Evolutionary conservation across 345 rosid genomes (phyloP).

Genomic region (Sonneratia alba): DNA sequence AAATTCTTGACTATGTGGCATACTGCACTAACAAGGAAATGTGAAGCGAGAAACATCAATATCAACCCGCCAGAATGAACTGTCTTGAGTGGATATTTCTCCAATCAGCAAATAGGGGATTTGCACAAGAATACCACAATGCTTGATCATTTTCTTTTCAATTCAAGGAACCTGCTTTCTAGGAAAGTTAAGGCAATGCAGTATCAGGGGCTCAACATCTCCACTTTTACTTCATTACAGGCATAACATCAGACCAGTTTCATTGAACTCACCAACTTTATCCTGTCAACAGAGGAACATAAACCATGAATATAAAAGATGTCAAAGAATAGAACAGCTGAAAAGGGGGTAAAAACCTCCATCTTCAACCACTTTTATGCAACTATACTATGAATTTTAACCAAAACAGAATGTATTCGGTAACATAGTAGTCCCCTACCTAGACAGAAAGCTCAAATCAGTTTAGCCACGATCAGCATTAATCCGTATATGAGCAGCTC

Average conservation of each 20-base stretch:
- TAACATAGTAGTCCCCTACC: neutral
- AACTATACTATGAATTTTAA: neutral
- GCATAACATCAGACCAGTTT: constrained; percentile 12
- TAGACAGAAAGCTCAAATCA: neutral
- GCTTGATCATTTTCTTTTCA: neutral
- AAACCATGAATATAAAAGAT: constrained; percentile 7
- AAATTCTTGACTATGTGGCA: constrained; percentile 88
- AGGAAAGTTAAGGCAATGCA: neutral
- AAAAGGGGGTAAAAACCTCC: neutral
- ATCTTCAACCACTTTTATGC: neutral
- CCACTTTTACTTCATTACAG: neutral
- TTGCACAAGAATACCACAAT: neutral
- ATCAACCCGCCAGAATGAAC: neutral
- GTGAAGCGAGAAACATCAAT: constrained; percentile 9
- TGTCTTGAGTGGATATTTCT: neutral
- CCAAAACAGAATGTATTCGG: neutral
- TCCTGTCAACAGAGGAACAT: constrained; percentile 48
- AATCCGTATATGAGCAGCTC: neutral
- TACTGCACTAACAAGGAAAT: constrained; percentile 28
- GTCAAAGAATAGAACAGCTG: neutral
- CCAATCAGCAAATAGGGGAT: neutral
- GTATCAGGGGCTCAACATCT: neutral
- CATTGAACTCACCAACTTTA: constrained; percentile 80
- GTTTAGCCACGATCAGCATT: neutral
- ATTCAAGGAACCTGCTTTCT: neutral